These are phyloP conservation scores for Paramecium bursaria DNA, from an alignment of 73 alveolate genomes.

Conservation along the genomic window DNA sequence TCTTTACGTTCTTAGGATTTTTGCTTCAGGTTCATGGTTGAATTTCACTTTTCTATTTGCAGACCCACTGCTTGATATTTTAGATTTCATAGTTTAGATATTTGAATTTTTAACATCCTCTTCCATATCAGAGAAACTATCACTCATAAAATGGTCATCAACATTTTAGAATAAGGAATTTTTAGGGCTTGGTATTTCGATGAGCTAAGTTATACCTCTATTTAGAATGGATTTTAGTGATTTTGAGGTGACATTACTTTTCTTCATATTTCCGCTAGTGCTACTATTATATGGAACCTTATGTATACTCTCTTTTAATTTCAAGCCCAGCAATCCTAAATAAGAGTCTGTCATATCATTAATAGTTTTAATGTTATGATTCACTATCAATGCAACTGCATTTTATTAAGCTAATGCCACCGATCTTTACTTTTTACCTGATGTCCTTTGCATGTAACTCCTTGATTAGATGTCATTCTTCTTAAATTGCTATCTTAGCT, in stretches of 20 bases:
- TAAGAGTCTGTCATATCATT: conserved; percentile 31
- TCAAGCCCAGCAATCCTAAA: conserved; percentile 18
- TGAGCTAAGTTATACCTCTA: too few species aligned
- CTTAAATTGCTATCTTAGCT: conserved; percentile 11
- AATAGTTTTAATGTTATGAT: not conserved
- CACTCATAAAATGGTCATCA: conserved; percentile 11
- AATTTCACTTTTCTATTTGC: not conserved
- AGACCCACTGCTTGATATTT: not conserved
- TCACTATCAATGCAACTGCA: conserved; percentile 28
- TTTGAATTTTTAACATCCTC: conserved; percentile 2
- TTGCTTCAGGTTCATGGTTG: conserved; percentile 33
- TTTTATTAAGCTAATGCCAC: not conserved
- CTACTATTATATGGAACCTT: conserved; percentile 4
- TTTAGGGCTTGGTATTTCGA: too few species aligned
- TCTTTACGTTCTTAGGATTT: not conserved
- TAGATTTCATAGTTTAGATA: not conserved
- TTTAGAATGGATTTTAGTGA: conserved; percentile 7
- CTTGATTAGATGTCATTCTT: conserved; percentile 6
- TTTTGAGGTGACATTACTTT: not conserved
- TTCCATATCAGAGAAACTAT: not conserved
- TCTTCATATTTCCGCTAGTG: not conserved
- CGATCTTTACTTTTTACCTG: not conserved
- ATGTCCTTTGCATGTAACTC: not conserved
- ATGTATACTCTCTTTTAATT: not conserved
- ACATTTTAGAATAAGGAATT: too few species aligned